Evolutionary conservation across 164 flowering plant genomes (phyloP).

Genomic region (Houttuynia cordata): DNA sequence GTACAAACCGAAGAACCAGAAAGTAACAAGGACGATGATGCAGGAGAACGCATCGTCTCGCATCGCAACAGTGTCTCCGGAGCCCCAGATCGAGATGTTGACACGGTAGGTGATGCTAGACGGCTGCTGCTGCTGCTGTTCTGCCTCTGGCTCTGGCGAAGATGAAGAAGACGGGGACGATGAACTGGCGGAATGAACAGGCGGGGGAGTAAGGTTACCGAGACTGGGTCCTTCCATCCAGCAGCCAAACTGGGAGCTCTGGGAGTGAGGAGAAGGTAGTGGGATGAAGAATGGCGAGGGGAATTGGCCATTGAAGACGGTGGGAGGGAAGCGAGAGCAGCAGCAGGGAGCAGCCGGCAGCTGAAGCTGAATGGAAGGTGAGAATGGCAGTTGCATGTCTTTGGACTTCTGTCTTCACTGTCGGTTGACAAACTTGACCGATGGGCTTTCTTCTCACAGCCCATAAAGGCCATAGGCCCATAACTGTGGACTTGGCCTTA

Average conservation of each 20-base stretch:
- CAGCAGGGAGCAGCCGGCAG: too few relatives aligned
- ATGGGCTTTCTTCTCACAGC: too few relatives aligned
- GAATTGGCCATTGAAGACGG: neutral
- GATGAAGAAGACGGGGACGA: constrained; percentile 11
- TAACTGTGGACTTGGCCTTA: too few relatives aligned
- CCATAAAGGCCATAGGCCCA: too few relatives aligned
- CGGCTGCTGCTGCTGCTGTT: constrained; percentile 4
- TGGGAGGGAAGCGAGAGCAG: neutral
- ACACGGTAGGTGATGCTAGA: constrained; percentile 15
- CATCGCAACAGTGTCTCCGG: constrained; percentile 1
- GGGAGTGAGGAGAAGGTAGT: neutral
- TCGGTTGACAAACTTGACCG: too few relatives aligned
- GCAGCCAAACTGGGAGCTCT: neutral
- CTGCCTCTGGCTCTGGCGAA: constrained; percentile 3
- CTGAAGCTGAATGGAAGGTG: neutral
- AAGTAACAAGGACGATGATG: constrained; percentile 31
- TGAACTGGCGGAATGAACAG: constrained; percentile 8
- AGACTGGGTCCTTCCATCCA: too few relatives aligned
- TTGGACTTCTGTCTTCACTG: too few relatives aligned
- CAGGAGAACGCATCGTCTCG: constrained; percentile 46
- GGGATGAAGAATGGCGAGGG: neutral
- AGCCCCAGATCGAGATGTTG: constrained; percentile 12
- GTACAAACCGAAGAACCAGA: constrained; percentile 54
- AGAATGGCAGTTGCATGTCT: neutral
- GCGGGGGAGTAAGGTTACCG: too few relatives aligned